phyloP scores from a whole-genome alignment of 768 basidiomycete genomes.

The Gymnopilus dilepis region DNA sequence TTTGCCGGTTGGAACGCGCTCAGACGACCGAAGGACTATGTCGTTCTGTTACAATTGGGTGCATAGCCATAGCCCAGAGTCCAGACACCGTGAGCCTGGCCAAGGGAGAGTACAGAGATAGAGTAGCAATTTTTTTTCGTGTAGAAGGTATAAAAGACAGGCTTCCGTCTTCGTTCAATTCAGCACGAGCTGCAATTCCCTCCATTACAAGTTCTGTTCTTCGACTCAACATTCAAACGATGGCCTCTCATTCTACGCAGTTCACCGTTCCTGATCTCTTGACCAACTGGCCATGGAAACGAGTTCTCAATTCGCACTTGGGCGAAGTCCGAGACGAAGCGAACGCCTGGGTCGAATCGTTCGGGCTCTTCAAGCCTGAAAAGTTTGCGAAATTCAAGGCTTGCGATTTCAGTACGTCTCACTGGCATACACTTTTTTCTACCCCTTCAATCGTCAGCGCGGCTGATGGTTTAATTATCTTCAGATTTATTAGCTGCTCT shows the following conservation, averaged over 20 bases:
- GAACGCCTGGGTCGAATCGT: conserved; percentile 21
- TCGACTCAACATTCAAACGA: neutral
- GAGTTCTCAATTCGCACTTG: conserved; percentile 10
- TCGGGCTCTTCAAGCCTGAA: conserved; percentile 20
- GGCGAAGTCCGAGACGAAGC: conserved; percentile 18
- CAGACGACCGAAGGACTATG: no score
- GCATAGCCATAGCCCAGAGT: no score
- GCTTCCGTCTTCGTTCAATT: no score
- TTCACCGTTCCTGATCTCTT: conserved; percentile 24
- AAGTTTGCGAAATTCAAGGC: conserved; percentile 25
- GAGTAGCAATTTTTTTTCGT: no score
- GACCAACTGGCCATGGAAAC: conserved; percentile 19
- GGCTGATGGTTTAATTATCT: neutral
- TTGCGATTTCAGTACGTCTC: conserved; percentile 23
- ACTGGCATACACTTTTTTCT: no score
- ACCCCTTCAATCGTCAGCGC: neutral
- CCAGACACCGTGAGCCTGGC: no score
- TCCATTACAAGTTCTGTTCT: neutral
- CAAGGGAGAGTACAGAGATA: no score
- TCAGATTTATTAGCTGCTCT: neutral
- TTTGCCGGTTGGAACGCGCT: no score
- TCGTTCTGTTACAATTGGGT: no score
- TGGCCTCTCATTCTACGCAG: conserved; percentile 9
- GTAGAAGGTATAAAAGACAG: no score
- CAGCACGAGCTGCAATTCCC: no score